Evolutionary conservation across 805 yeast species (phyloP).

Genomic region (Lipomyces mesembrius): DNA sequence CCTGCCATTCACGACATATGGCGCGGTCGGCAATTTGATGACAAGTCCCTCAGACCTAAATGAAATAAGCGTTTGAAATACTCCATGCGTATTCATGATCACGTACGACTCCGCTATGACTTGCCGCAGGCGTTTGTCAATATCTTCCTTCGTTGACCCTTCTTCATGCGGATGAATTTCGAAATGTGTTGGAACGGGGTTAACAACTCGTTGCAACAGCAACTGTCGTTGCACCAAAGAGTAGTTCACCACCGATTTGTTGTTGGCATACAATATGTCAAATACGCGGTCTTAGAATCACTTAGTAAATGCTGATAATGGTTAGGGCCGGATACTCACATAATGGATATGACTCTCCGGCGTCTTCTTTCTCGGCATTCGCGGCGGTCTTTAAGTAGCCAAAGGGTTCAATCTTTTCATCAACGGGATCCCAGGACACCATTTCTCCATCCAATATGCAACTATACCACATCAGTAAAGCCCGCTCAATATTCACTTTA

Average conservation of each 20-base stretch:
- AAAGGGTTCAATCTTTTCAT: conserved; percentile 67
- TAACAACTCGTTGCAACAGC: conserved; percentile 54
- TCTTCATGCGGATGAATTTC: conserved; percentile 43
- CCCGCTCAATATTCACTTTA: not conserved
- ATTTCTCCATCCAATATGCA: conserved; percentile 86
- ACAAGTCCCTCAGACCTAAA: conserved; percentile 80
- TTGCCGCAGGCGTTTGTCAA: conserved; percentile 58
- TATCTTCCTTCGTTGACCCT: conserved; percentile 56
- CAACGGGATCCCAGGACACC: conserved; percentile 76
- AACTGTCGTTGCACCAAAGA: conserved; percentile 62
- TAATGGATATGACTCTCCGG: conserved; percentile 42
- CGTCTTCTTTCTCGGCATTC: conserved; percentile 53
- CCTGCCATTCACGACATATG: conserved; percentile 65
- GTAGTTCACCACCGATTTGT: conserved; percentile 57
- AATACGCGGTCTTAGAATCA: conserved; percentile 53
- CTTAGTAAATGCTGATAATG: not conserved
- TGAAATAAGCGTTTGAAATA: conserved; percentile 24
- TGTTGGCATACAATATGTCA: conserved; percentile 76
- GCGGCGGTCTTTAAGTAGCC: conserved; percentile 79
- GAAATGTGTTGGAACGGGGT: conserved; percentile 36
- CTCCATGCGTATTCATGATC: not conserved
- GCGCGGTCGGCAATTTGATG: conserved; percentile 64
- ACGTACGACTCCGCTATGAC: conserved; percentile 54
- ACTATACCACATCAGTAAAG: conserved; percentile 31
- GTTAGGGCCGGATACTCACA: conserved; percentile 20